Conservation (phyloP, 108 stramenopile species). For the Fragilaria crotonensis region DNA sequence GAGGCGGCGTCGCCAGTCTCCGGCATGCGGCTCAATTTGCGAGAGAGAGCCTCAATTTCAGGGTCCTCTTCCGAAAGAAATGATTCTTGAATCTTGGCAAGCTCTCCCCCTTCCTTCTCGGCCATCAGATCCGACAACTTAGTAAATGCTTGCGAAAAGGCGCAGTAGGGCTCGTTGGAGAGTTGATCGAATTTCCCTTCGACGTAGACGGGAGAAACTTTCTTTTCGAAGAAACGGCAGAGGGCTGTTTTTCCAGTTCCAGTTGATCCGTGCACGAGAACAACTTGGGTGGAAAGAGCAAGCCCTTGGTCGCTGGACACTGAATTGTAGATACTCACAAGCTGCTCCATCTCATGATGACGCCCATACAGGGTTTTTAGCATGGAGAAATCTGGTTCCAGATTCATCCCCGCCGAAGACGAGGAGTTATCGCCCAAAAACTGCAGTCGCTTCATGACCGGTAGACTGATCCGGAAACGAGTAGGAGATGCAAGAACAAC, state of each 20-base stretch:
- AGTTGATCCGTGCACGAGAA: background rate
- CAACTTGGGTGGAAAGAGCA: background rate
- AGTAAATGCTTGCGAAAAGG: slow-evolving; percentile 17
- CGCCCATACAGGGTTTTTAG: background rate
- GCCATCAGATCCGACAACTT: background rate
- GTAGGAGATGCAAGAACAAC: slow-evolving; percentile 1
- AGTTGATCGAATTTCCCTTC: slow-evolving; percentile 19
- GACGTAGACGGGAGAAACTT: slow-evolving; percentile 3
- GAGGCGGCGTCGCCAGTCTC: background rate
- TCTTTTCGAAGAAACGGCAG: background rate
- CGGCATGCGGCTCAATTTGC: too few relatives aligned
- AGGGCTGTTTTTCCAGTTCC: slow-evolving; percentile 6
- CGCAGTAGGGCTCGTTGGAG: slow-evolving; percentile 8
- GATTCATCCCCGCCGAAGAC: background rate
- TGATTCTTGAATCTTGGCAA: slow-evolving; percentile 5
- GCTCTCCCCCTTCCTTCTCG: slow-evolving; percentile 1
- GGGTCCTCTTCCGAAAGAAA: slow-evolving; percentile 8
- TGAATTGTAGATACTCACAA: background rate
- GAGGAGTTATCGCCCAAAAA: background rate
- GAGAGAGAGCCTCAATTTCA: slow-evolving; percentile 3
- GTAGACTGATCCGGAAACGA: background rate
- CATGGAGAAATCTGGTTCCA: background rate
- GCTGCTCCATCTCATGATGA: background rate
- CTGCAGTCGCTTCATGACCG: background rate
- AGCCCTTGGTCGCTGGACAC: background rate